These are phyloP conservation scores for Isabelozyma gotoi DNA, from an alignment of 805 yeast genomes.

Conservation along the genomic window DNA sequence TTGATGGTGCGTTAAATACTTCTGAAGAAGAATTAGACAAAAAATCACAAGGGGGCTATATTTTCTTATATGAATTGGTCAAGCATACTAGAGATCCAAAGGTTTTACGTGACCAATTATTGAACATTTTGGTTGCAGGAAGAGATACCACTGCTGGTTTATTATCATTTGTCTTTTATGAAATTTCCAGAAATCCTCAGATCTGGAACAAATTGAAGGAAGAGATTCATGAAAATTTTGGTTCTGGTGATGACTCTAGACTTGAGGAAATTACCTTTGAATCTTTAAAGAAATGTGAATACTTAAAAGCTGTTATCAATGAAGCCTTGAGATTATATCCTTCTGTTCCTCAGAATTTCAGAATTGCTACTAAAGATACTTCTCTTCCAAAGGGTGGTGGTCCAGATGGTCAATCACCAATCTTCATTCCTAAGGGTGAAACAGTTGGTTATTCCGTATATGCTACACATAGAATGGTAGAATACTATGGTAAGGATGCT, in stretches of 20 bases:
- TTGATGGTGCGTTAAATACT: conserved; percentile 34
- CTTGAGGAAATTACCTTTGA: conserved; percentile 45
- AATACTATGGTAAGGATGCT: conserved; percentile 29
- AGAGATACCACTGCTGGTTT: conserved; percentile 57
- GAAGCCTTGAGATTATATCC: conserved; percentile 53
- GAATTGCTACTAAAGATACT: conserved; percentile 46
- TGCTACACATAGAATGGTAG: conserved; percentile 41
- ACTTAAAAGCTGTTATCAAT: conserved; percentile 46
- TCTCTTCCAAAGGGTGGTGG: conserved; percentile 54
- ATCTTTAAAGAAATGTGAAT: conserved; percentile 48
- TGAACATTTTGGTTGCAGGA: conserved; percentile 53
- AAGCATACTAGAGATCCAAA: conserved; percentile 48
- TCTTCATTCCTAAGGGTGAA: conserved; percentile 44
- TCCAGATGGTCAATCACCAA: conserved; percentile 33
- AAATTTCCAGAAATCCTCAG: conserved; percentile 44
- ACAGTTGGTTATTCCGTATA: conserved; percentile 38
- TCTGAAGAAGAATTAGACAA: conserved; percentile 28
- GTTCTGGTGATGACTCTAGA: conserved; percentile 28
- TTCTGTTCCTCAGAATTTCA: conserved; percentile 49
- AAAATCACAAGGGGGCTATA: conserved; percentile 36
- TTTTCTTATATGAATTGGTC: conserved; percentile 48
- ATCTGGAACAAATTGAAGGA: conserved; percentile 37
- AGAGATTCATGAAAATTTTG: conserved; percentile 32
- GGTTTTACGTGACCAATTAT: conserved; percentile 49
- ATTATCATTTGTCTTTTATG: conserved; percentile 45